Base-by-base conservation (phyloP, 345 rosid genomes). In the Acer campestre region DNA sequence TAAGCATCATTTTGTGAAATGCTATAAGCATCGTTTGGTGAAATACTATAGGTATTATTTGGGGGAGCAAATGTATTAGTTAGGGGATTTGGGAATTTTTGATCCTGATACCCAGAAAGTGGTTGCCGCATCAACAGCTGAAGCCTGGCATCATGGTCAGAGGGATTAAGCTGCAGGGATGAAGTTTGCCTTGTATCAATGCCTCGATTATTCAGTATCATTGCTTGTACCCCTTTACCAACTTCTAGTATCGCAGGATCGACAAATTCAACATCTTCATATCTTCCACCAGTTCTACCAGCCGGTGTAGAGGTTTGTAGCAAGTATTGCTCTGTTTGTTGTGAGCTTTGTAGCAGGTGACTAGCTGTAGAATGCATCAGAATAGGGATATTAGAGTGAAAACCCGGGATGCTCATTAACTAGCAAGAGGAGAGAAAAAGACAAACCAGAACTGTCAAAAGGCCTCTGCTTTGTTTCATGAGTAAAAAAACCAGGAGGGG, bases 401-500 rank as follows among this genome's bases (percentile, higher is more conserved):
- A 35, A 25, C 46, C 16, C 1, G 14, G 31, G 44, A 25, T 23
- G 17, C 10, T 14, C 38, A 23, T 74, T 44, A 44, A 55, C 68
- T 27, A 74, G 25, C 40, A 73, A 17, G 16, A 18, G 42, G 17
- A 25, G 67, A 1, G 12, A 11, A 42, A 46, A 38, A 46, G 31
- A 80, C 89, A 67, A 48, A 88, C 91, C 88, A 48, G 86, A 56
- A 25, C 56, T 2, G 27, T 87, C 88, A 61, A 80, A 86, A 71
- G 78, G 49, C 69, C 76, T 85, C 25, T 86, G 80, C 75, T 73
- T 69, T 70, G 84, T 84, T 77, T 81, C 89, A 2, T 83, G 84
- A 69, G 84, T 72, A 63, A 88, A 82, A 78, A 88, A 88, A 63
- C 92, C 89, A 0, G 92, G 92, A 12, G 92, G 90, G 16, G 92